Percentiles rank a stretch among this genome's conserved stretches.
Conservation (phyloP, 306 rosid genomes). For the Boehmeria nivea region DNA sequence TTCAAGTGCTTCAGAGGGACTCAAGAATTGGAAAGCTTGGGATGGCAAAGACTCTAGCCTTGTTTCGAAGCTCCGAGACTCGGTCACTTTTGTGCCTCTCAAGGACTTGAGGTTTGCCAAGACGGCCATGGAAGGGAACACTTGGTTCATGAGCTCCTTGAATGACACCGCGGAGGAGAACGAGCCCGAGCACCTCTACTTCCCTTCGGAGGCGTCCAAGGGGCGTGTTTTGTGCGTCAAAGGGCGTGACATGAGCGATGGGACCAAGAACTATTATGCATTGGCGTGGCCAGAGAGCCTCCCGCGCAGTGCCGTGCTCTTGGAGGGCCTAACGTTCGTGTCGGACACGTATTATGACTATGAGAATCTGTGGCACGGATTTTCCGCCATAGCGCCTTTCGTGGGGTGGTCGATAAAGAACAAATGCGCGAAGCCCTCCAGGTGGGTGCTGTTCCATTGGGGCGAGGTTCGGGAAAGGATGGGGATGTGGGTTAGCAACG, state of each 20-base stretch:
- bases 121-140: conserved; percentile 22
- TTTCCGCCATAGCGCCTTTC: conserved; percentile 28
- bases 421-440: neutral
- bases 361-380: conserved; percentile 23
- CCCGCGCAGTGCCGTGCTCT: conserved; percentile 12
- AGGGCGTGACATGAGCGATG: conserved; percentile 17
- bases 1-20: conserved; percentile 4
- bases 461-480: conserved; percentile 27
- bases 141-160: conserved; percentile 33
- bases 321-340: conserved; percentile 23
- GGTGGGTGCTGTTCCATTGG: conserved; percentile 30
- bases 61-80: conserved; percentile 16
- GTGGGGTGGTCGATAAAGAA: conserved; percentile 26
- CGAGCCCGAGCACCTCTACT: conserved; percentile 22
- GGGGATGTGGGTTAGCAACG: conserved; percentile 27
- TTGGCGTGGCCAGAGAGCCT: conserved; percentile 27
- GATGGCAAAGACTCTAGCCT: neutral
- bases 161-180: conserved; percentile 11
- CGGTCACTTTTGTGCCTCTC: conserved; percentile 29
- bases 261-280: conserved; percentile 24
- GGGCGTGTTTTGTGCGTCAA: conserved; percentile 22
- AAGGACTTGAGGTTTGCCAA: conserved; percentile 24
- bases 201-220: conserved; percentile 19
- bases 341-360: conserved; percentile 31
- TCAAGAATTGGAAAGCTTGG: neutral